A percentile compares a stretch with the other conserved stretches of the same genome.
These are phyloP conservation scores for Chaetomidium leptoderma DNA, from an alignment of 495 filamentous ascomycete species.

Conservation along the genomic window DNA sequence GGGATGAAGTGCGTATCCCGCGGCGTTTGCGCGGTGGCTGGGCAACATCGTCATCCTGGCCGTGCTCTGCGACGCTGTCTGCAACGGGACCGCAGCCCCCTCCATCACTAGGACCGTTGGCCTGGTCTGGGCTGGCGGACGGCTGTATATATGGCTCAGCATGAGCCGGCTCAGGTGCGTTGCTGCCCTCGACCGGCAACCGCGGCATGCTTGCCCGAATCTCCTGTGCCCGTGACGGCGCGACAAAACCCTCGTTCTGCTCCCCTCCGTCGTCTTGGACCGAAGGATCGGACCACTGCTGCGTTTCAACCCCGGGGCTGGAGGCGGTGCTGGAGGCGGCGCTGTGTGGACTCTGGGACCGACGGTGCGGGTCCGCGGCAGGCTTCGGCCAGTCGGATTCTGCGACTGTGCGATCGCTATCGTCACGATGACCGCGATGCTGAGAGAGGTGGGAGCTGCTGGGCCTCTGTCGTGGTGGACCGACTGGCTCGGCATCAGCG, in stretches of 20 bases:
- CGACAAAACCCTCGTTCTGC: neutral
- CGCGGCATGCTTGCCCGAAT: constrained; percentile 12
- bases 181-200: constrained; percentile 7
- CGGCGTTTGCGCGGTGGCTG: neutral
- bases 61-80: constrained; percentile 1
- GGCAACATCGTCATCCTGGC: neutral
- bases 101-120: neutral
- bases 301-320: constrained; percentile 4
- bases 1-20: constrained; percentile 3
- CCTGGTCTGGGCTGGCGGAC: constrained; percentile 8
- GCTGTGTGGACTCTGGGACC: constrained; percentile 7
- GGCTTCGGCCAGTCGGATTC: constrained; percentile 9
- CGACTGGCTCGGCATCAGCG: constrained; percentile 6
- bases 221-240: constrained; percentile 9
- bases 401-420: constrained; percentile 2
- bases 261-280: constrained; percentile 6
- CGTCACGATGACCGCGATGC: constrained; percentile 4
- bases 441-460: constrained; percentile 8
- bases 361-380: constrained; percentile 1
- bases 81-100: neutral
- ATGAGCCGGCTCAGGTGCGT: constrained; percentile 9
- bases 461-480: constrained; percentile 12
- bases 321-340: constrained; percentile 3
- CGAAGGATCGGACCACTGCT: constrained; percentile 1
- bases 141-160: constrained; percentile 12